phyloP scores from a whole-genome alignment of 2,329 filamentous ascomycete species.

The Neonectria ditissima region DNA sequence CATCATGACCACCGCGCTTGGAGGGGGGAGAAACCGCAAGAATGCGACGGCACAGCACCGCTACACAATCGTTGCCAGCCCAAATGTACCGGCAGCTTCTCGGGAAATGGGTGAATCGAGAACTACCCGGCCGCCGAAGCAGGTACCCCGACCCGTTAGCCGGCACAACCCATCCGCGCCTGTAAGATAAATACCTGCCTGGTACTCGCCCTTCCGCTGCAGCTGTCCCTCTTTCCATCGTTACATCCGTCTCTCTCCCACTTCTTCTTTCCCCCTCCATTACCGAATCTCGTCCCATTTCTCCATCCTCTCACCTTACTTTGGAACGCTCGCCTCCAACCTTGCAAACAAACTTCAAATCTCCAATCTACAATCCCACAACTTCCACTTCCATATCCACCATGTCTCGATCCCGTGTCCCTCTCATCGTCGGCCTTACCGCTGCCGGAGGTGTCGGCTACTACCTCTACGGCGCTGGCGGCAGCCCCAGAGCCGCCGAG shows the following conservation, averaged over 20 bases:
- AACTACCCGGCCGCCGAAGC: slow-evolving; percentile 4
- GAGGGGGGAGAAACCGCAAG: background rate
- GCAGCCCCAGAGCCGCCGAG: slow-evolving; percentile 83
- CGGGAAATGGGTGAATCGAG: slow-evolving; percentile 2
- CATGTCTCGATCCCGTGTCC: slow-evolving; percentile 60
- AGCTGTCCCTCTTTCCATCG: slow-evolving; percentile 2
- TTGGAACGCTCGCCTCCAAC: background rate
- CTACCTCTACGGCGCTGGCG: slow-evolving; percentile 91
- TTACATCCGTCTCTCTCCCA: slow-evolving; percentile 17
- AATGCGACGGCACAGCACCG: slow-evolving; percentile 4
- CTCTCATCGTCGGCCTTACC: slow-evolving; percentile 68
- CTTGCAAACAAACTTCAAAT: background rate
- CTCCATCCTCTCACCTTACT: slow-evolving; percentile 4
- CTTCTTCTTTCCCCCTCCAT: slow-evolving; percentile 9
- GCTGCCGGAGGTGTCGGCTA: slow-evolving; percentile 80
- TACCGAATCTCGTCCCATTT: background rate
- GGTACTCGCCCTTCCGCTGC: slow-evolving; percentile 13
- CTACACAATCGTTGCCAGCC: background rate
- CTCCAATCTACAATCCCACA: slow-evolving; percentile 1
- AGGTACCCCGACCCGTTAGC: slow-evolving; percentile 9
- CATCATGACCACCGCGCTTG: slow-evolving; percentile 29
- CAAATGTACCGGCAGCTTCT: slow-evolving; percentile 1
- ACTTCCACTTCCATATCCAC: slow-evolving; percentile 14
- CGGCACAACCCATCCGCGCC: slow-evolving; percentile 17
- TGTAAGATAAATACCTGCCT: slow-evolving; percentile 25